A percentile compares a stretch with the other conserved stretches of the same genome.
phyloP scores from a whole-genome alignment of 163 green algal species.

The Volvox carteri region DNA sequence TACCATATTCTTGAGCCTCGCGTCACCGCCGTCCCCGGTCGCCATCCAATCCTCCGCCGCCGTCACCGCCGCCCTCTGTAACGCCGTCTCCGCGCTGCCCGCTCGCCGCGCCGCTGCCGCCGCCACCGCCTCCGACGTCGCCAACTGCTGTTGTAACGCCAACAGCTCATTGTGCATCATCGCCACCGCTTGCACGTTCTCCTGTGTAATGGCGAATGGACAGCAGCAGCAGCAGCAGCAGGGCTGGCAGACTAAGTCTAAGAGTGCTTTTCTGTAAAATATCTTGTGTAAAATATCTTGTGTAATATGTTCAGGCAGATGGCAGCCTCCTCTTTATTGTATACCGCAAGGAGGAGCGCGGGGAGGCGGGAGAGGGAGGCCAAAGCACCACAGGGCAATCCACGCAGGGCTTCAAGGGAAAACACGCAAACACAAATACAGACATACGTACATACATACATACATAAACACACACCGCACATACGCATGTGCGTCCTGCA shows the following conservation, averaged over 20 bases:
- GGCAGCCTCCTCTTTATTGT: no score
- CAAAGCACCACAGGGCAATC: background rate
- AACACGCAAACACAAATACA: no score
- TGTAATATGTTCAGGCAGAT: no score
- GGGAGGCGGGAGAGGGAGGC: background rate
- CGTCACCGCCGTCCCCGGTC: background rate
- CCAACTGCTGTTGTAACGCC: slow-evolving; percentile 66
- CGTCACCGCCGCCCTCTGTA: slow-evolving; percentile 13
- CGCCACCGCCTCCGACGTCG: slow-evolving; percentile 45
- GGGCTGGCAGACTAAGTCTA: no score
- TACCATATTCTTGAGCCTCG: slow-evolving; percentile 28
- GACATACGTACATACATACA: no score
- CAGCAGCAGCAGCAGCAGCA: no score
- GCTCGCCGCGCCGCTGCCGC: slow-evolving; percentile 31
- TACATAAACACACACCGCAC: no score
- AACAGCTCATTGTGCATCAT: slow-evolving; percentile 65
- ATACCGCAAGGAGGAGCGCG: no score
- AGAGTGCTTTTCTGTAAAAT: no score
- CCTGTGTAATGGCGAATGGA: slow-evolving; percentile 17
- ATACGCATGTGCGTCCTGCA: no score
- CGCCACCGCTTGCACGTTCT: slow-evolving; percentile 62
- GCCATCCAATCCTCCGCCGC: background rate
- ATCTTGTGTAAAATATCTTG: no score
- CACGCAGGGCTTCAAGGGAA: no score
- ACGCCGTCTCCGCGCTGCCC: slow-evolving; percentile 33